These are phyloP conservation scores for Emericellopsis cladophorae DNA, from an alignment of 2,329 filamentous ascomycete species.

Conservation along the genomic window DNA sequence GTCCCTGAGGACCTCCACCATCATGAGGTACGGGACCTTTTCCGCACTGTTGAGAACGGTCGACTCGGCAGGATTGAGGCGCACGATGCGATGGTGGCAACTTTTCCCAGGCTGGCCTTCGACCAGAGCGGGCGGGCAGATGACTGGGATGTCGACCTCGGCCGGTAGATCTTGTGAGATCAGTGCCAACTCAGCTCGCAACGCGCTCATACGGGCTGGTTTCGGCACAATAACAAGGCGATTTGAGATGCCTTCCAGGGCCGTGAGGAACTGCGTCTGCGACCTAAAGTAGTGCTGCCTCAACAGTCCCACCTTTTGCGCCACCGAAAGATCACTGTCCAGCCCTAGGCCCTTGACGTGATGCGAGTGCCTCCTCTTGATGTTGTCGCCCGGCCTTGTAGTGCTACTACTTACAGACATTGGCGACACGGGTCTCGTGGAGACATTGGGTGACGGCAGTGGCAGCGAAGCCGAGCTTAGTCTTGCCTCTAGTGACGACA, in stretches of 20 bases:
- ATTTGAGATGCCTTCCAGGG: conserved; percentile 74
- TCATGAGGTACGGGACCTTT: conserved; percentile 72
- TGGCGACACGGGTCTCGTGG: conserved; percentile 43
- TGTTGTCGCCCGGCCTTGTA: conserved; percentile 31
- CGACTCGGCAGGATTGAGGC: conserved; percentile 71
- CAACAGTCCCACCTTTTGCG: conserved; percentile 59
- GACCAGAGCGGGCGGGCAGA: conserved; percentile 63
- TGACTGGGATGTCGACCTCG: conserved; percentile 72
- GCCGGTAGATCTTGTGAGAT: conserved; percentile 72
- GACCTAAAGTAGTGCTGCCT: conserved; percentile 75
- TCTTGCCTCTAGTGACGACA: conserved; percentile 43
- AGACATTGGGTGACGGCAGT: conserved; percentile 41
- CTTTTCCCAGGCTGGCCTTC: conserved; percentile 64
- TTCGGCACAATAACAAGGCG: conserved; percentile 75
- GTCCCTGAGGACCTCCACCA: conserved; percentile 71
- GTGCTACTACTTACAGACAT: conserved; percentile 36
- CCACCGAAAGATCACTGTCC: conserved; percentile 46
- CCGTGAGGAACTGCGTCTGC: conserved; percentile 68
- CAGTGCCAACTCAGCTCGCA: conserved; percentile 68
- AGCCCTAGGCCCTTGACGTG: conserved; percentile 42
- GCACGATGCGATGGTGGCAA: conserved; percentile 70
- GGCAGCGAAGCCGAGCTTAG: conserved; percentile 57
- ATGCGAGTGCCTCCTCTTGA: conserved; percentile 48
- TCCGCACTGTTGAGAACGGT: conserved; percentile 80
- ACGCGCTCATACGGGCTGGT: conserved; percentile 64